These are phyloP conservation scores for Silybum marianum DNA, from an alignment of 129 eudicot genomes.

Conservation along the genomic window DNA sequence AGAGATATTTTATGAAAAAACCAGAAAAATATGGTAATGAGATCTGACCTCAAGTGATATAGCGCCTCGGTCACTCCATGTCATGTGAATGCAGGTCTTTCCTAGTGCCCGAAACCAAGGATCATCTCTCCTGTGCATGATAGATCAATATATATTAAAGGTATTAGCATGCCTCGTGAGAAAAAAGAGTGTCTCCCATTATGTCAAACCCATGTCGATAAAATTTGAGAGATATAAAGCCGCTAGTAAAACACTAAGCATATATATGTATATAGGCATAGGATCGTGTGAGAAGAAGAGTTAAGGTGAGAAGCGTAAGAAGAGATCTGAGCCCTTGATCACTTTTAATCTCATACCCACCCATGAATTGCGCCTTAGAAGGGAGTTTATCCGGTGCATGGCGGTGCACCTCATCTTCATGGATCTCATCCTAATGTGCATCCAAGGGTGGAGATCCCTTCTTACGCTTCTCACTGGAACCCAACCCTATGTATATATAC, in stretches of 20 bases:
- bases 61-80: slow-evolving; percentile 94
- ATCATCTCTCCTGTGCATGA: slow-evolving; percentile 73
- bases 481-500: too few relatives aligned
- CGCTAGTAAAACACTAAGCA: slow-evolving; percentile 3
- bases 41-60: slow-evolving; percentile 78
- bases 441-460: too few relatives aligned
- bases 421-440: too few relatives aligned
- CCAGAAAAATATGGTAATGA: not conserved
- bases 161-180: not conserved
- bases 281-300: too few relatives aligned
- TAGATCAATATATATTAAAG: not conserved
- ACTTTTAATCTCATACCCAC: too few relatives aligned
- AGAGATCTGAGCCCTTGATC: too few relatives aligned
- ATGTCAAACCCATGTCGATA: not conserved
- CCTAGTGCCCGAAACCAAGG: slow-evolving; percentile 86
- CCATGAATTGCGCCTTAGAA: too few relatives aligned
- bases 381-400: too few relatives aligned
- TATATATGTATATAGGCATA: not conserved
- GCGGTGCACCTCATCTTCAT: too few relatives aligned
- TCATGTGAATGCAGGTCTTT: slow-evolving; percentile 83
- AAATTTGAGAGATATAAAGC: not conserved
- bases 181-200: not conserved
- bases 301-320: too few relatives aligned
- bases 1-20: not conserved
- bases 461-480: too few relatives aligned